Conservation (phyloP, 2,329 filamentous ascomycete genomes). For the Colletotrichum tamarilloi region DNA sequence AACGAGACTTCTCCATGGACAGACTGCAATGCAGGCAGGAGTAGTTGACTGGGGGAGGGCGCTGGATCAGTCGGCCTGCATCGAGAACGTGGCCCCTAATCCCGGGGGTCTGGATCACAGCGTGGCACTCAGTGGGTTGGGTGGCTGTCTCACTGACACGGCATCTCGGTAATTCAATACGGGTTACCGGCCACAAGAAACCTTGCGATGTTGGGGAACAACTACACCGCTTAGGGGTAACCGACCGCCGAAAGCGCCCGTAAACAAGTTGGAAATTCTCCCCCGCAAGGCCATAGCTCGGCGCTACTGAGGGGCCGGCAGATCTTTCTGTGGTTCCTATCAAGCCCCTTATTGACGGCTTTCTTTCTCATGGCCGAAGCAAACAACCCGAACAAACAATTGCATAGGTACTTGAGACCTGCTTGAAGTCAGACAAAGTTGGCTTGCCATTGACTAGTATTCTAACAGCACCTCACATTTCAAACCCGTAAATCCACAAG, state of each 20-base stretch:
- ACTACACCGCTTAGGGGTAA: slow-evolving; percentile 12
- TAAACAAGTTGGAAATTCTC: not conserved
- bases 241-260: not conserved
- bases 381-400: not conserved
- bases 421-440: not conserved
- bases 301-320: not conserved
- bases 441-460: not conserved
- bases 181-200: not conserved
- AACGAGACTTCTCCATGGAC: not conserved
- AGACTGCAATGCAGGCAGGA: not conserved
- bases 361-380: not conserved
- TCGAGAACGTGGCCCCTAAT: not conserved
- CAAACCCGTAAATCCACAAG: not conserved
- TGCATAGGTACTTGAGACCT: not conserved
- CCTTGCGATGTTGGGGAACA: not conserved
- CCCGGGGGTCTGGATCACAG: not conserved
- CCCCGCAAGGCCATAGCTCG: not conserved
- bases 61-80: not conserved
- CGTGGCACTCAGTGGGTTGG: not conserved
- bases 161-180: not conserved
- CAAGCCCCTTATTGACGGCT: not conserved
- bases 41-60: not conserved
- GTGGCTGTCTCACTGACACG: not conserved
- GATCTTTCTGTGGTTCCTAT: not conserved
- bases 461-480: not conserved